Evolutionary conservation across 805 yeast genomes (phyloP).

Genomic region (baker's yeast (Saccharomyces cerevisiae)): DNA sequence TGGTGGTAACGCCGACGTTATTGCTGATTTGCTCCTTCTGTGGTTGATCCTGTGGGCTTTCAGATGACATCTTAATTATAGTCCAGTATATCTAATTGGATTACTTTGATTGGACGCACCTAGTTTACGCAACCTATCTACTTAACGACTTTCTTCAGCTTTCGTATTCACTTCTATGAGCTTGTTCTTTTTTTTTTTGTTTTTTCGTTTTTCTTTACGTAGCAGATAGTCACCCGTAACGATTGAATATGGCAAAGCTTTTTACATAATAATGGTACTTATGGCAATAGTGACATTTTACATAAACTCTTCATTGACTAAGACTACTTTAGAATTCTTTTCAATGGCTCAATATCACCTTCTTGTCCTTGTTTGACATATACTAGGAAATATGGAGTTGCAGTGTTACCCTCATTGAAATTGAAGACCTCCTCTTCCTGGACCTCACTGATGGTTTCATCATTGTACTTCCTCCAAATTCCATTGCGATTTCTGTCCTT

Average conservation of each 20-base stretch:
- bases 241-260: background rate
- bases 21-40: background rate
- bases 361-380: conserved; percentile 61
- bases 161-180: background rate
- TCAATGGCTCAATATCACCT: conserved; percentile 56
- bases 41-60: background rate
- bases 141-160: background rate
- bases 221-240: background rate
- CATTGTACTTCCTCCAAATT: conserved; percentile 84
- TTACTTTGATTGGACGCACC: background rate
- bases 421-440: conserved; percentile 56
- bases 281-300: background rate
- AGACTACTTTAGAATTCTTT: conserved; percentile 35
- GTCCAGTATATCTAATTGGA: background rate
- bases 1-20: background rate
- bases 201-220: background rate
- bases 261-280: background rate
- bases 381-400: conserved; percentile 89
- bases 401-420: conserved; percentile 60
- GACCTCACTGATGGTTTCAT: conserved; percentile 87
- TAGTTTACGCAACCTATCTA: background rate
- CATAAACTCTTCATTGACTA: background rate
- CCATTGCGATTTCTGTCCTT: conserved; percentile 55
- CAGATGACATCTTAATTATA: background rate
- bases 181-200: background rate